Conservation (phyloP, 1,284 basidiomycete genomes). For the Blastosporella zonata region DNA sequence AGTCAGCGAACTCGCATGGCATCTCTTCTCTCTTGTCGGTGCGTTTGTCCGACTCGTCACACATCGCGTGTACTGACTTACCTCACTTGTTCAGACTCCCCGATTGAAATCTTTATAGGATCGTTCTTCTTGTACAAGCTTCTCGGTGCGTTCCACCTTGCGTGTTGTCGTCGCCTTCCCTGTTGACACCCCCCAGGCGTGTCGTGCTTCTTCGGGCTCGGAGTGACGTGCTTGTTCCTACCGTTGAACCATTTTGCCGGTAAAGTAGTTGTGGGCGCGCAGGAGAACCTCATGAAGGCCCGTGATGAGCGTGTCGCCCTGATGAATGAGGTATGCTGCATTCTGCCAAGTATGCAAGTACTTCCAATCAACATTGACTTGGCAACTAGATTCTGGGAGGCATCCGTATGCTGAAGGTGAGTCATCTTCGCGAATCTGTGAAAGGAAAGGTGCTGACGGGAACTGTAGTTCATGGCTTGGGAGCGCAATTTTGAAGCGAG, state of each 20-base stretch:
- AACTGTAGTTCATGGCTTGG: slow-evolving; percentile 87
- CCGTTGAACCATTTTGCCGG: slow-evolving; percentile 88
- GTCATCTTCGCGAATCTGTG: slow-evolving; percentile 1
- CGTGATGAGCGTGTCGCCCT: slow-evolving; percentile 86
- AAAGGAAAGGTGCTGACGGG: neutral
- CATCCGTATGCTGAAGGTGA: slow-evolving; percentile 89
- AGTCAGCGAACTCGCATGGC: slow-evolving; percentile 82
- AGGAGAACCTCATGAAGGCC: slow-evolving; percentile 91
- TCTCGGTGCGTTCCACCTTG: slow-evolving; percentile 49
- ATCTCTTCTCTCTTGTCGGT: slow-evolving; percentile 68
- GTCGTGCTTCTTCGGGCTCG: slow-evolving; percentile 79
- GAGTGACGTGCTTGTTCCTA: slow-evolving; percentile 79
- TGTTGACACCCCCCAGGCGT: slow-evolving; percentile 35
- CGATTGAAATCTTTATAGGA: slow-evolving; percentile 82
- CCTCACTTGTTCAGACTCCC: slow-evolving; percentile 57
- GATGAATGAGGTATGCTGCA: slow-evolving; percentile 79
- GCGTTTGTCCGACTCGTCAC: slow-evolving; percentile 26
- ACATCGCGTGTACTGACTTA: slow-evolving; percentile 3
- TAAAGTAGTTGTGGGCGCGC: slow-evolving; percentile 78
- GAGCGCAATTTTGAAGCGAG: slow-evolving; percentile 85
- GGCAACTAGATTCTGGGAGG: slow-evolving; percentile 67
- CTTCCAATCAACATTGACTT: neutral
- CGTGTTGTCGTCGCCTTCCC: neutral
- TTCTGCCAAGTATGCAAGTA: neutral
- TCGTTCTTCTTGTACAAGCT: slow-evolving; percentile 79